phyloP scores from a whole-genome alignment of 768 basidiomycete species.

The Hypholoma fasciculare region DNA sequence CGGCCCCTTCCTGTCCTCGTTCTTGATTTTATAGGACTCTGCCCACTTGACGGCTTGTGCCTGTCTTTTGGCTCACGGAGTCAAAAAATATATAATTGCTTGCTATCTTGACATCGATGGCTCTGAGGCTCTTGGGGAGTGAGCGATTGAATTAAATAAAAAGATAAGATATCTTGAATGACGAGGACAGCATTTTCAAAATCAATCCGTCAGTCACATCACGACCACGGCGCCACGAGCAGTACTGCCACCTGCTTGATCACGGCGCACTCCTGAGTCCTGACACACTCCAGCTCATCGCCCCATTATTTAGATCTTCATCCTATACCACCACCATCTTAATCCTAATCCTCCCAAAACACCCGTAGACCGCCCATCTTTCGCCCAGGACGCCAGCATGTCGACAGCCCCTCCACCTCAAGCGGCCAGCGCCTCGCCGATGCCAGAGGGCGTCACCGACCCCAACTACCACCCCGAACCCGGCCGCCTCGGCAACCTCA shows the following conservation, averaged over 20 bases:
- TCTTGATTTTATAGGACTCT: too few species aligned
- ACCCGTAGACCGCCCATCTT: not conserved
- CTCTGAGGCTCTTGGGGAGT: too few species aligned
- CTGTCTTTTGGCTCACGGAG: too few species aligned
- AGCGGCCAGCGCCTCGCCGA: slow-evolving; percentile 51
- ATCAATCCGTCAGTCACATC: not conserved
- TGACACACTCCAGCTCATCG: not conserved
- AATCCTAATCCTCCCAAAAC: not conserved
- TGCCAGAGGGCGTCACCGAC: slow-evolving; percentile 62
- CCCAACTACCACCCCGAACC: slow-evolving; percentile 66
- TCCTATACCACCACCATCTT: not conserved
- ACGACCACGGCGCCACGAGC: not conserved
- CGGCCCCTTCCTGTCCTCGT: not conserved
- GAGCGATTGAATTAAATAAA: too few species aligned
- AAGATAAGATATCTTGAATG: too few species aligned
- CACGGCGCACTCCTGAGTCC: not conserved
- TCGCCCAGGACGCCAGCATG: not conserved
- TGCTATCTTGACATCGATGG: too few species aligned
- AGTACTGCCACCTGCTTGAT: not conserved
- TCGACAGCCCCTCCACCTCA: slow-evolving; percentile 17
- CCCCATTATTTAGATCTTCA: not conserved
- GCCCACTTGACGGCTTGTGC: too few species aligned
- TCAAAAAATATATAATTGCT: too few species aligned
- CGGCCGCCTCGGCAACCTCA: slow-evolving; percentile 81
- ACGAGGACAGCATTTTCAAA: too few species aligned